Evolutionary conservation across 2,329 filamentous ascomycete species (phyloP), one percentile per base, ranked within the genome.

Genomic region (Neofusicoccum kwambonambiense): DNA sequence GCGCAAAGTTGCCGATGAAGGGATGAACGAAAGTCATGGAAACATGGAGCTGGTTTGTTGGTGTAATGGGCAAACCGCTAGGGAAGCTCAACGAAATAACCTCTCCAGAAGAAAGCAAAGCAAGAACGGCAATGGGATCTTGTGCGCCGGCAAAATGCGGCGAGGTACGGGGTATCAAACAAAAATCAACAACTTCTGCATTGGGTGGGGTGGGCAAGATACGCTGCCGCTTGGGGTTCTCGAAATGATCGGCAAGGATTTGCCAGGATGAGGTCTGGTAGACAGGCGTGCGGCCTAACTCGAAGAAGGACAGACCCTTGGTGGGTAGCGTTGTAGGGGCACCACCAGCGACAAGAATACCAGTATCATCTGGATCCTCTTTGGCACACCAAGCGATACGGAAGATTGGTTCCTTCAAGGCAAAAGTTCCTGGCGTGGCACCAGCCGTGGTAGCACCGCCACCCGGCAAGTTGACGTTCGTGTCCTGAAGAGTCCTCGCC

Each of bases 231-330:
- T 92, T 96, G 5, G 86, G 85, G n/a, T 87, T 89, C 67, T 89
- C 86, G 71, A 96, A 90, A 76, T 97, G 92, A 47, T 88, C 86
- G 0, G 88, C 83, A 0, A 99, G 84, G 0, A 90, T 78, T 73
- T 96, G 91, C 92, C 93, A 98, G 3, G 91, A 89, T 9, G 93
- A 94, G 4, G 95, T 98, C 41, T 92, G 88, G 78, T 97, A 98
- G 57, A 92, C 89, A 0, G 95, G 95, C 6, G 94, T 97, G 54
- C 88, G 80, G 2, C 95, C 95, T 65, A 99, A 82, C 69, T 99
- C 95, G 65, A 98, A 83, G 69, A 98, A 94, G 0, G 91, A 96
- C 67, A 99, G 78, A 4, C 91, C 92, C 76, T 91, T 93, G 4
- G 87, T 85, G 4, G 86, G 82, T 44, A 87, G 84, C 17, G 89